Evolutionary conservation across 1,139 yeast species (phyloP), one percentile per base, ranked within the genome.

Genomic region (Magnusiomyces paraingens): DNA sequence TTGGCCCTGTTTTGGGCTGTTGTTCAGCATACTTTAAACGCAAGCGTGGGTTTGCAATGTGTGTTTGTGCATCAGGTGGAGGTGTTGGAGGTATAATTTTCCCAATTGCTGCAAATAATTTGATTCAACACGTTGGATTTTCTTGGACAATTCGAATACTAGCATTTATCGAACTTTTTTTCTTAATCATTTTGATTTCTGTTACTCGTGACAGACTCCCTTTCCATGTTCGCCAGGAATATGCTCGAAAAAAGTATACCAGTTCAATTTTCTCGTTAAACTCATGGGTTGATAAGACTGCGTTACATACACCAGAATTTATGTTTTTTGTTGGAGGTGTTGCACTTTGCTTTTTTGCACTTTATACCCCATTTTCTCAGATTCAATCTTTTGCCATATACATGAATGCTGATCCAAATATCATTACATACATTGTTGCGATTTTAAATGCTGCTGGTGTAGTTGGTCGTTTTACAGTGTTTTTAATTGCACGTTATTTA

Each of bases 61-160:
- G 84, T 3, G 59, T 82, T 0, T 78, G 80, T 0, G 73, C 83
- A 0, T 75, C 81, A 1, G 86, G 86, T 0, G 75, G 84, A 2
- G 81, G 84, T 18, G 67, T 75, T 11, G 87, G 86, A 1, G 87
- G 87, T 2, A 74, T 82, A 17, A 72, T 73, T 38, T 75, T 74
- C 68, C 77, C 79, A 0, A 66, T 73, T 51, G 70, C 68, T 6
- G 65, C 73, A 8, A 64, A 71, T 32, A 62, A 62, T 12, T 57
- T 75, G 35, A 64, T 73, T 49, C 49, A 60, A 41, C 57, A 66
- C 52, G 66, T 79, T 65, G 83, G 84, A 58, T 61, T 73, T 66
- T 66, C 68, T 62, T 68, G 85, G 73, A 73, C 79, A 1, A 79
- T 79, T 59, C 64, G 79, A 32, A 66, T 71, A 8, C 62, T 74